These are phyloP conservation scores for Globisporangium polare DNA, from an alignment of 352 stramenopile genomes.

Conservation along the genomic window DNA sequence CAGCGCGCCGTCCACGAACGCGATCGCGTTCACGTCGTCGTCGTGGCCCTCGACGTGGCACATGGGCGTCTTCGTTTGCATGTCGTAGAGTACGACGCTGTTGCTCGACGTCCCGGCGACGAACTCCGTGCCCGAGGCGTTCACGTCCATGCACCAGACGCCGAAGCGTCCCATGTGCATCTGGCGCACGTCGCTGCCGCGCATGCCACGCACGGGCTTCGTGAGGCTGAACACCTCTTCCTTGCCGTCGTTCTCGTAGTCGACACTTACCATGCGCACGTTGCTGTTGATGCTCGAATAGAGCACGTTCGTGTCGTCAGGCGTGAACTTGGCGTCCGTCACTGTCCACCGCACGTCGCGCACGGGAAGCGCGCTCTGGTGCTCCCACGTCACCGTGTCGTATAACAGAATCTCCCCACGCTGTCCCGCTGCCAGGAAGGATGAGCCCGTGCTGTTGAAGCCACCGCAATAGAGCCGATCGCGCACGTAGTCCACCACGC, in stretches of 20 bases:
- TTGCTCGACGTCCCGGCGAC: slow-evolving; percentile 73
- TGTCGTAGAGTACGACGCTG: slow-evolving; percentile 78
- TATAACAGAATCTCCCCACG: slow-evolving; percentile 66
- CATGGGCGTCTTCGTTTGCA: slow-evolving; percentile 60
- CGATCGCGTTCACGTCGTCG: slow-evolving; percentile 82
- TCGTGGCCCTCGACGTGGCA: slow-evolving; percentile 70
- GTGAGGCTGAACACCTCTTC: slow-evolving; percentile 50
- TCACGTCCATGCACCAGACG: slow-evolving; percentile 79
- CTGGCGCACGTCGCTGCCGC: slow-evolving; percentile 11
- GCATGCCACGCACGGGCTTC: slow-evolving; percentile 25
- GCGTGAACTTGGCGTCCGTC: slow-evolving; percentile 81
- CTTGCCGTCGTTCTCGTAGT: slow-evolving; percentile 47
- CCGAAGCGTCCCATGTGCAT: slow-evolving; percentile 48
- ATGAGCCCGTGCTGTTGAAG: slow-evolving; percentile 66
- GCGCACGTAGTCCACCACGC: slow-evolving; percentile 59
- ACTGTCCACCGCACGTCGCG: slow-evolving; percentile 79
- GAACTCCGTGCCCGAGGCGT: slow-evolving; percentile 74
- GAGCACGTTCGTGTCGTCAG: slow-evolving; percentile 60
- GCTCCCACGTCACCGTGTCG: slow-evolving; percentile 69
- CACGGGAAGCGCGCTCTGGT: slow-evolving; percentile 41
- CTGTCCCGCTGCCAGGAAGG: slow-evolving; percentile 72
- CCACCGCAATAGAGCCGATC: slow-evolving; percentile 78
- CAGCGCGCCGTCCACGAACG: slow-evolving; percentile 75
- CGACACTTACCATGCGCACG: slow-evolving; percentile 71
- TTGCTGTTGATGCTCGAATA: slow-evolving; percentile 84